Evolutionary conservation across 2,329 filamentous ascomycete species (phyloP), one percentile per base, ranked within the genome.

Genomic region (Celoporthe dispersa): DNA sequence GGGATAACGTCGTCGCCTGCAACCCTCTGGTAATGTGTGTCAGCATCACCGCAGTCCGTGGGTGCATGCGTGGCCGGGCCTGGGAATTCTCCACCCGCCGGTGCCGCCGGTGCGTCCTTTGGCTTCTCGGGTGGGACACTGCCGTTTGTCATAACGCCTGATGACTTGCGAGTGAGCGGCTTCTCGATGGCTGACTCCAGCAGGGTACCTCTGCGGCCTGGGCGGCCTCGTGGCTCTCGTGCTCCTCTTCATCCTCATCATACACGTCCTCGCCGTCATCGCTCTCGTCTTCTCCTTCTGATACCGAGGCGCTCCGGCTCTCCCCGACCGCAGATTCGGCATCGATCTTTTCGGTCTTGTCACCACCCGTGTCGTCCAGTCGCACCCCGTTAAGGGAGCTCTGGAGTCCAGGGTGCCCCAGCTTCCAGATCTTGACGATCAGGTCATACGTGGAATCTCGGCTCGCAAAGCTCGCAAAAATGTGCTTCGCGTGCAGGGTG

Each of bases 351-450:
- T 97, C 94, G 0, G 94, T 97, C 82, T 96, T 97, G 80, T 98
- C 94, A 31, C 94, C 94, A 7, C 93, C 92, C 0, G 89, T 91
- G 72, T 93, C 90, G 73, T 94, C 92, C 3, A 98, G 85, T 16
- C 89, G 88, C 14, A 97, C 93, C 2, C 96, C 95, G 73, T 98
- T 98, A 3, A 97, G 84, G 4, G 94, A 97, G 78, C 94, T 97
- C 79, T 94, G 93, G 39, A 99, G 82, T 68, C 94, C 93, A 1
- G 96, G 95, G 78, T 99, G 96, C 22, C 93, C 96, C 39, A 98
- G 91, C 79, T 97, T 97, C 96, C 96, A 99, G 70, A 99, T 98
- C 71, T 97, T 97, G 74, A 99, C 92, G 78, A 99, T 94, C 61
- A 99, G 84, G 78, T 99, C 97, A 77, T 98, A 99, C 0, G 97